A percentile compares a stretch with the other conserved stretches of the same genome.
Conservation (phyloP, 768 basidiomycete genomes). For the Trametopsis cervina region DNA sequence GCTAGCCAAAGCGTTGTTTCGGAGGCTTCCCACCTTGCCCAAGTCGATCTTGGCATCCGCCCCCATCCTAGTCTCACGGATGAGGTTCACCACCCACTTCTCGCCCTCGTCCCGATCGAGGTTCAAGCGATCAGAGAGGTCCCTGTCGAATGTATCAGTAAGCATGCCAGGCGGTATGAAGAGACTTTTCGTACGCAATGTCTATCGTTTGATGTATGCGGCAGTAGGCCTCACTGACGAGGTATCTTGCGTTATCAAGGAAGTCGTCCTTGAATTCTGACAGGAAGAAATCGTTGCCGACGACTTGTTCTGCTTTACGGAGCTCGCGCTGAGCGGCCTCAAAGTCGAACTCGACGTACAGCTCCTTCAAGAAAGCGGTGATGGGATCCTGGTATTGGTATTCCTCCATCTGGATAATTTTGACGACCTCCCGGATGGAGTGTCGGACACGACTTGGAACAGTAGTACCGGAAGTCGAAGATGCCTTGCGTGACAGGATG, state of each 20-base stretch:
- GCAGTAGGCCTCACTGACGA: conserved; percentile 97
- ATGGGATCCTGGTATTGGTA: conserved; percentile 95
- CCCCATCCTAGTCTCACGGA: conserved; percentile 94
- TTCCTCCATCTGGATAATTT: conserved; percentile 90
- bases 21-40: conserved; percentile 61
- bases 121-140: conserved; percentile 90
- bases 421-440: conserved; percentile 87
- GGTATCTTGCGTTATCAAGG: conserved; percentile 91
- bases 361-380: conserved; percentile 86
- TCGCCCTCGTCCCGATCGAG: conserved; percentile 94
- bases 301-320: conserved; percentile 68
- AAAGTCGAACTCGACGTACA: conserved; percentile 95
- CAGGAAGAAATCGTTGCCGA: conserved; percentile 92
- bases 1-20: background rate
- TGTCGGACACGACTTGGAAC: conserved; percentile 72
- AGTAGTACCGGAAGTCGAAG: conserved; percentile 35
- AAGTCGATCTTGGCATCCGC: conserved; percentile 97
- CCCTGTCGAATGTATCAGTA: conserved; percentile 37
- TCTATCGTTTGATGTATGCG: conserved; percentile 92
- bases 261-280: conserved; percentile 88
- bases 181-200: conserved; percentile 52
- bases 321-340: conserved; percentile 87
- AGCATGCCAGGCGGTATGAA: background rate
- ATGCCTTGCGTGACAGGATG: conserved; percentile 79
- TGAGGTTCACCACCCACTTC: conserved; percentile 99